These are phyloP conservation scores for Backusella liffmaniae DNA, from an alignment of 192 early-diverging fungal genomes.

Conservation along the genomic window DNA sequence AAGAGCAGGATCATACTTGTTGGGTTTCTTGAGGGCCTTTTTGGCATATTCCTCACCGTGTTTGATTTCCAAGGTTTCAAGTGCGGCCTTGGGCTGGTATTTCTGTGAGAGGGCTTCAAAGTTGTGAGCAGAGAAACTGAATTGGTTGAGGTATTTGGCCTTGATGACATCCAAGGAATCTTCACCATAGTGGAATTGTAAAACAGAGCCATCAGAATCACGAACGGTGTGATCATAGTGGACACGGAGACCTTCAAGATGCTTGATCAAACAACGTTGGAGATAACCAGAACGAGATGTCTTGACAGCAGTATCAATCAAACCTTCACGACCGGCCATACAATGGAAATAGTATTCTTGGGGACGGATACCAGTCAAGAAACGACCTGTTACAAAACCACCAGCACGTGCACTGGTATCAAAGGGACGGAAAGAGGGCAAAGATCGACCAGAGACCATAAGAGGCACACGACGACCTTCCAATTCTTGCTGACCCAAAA, in stretches of 20 bases:
- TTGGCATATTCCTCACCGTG: slow-evolving; percentile 75
- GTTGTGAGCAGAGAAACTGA: slow-evolving; percentile 81
- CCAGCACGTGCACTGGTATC: slow-evolving; percentile 90
- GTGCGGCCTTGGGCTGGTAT: slow-evolving; percentile 70
- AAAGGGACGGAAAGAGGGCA: slow-evolving; percentile 92
- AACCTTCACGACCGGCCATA: slow-evolving; percentile 99
- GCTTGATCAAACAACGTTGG: slow-evolving; percentile 99
- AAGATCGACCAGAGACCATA: slow-evolving; percentile 95
- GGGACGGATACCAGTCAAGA: slow-evolving; percentile 98
- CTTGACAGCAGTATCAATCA: slow-evolving; percentile 99
- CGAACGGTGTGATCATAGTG: slow-evolving; percentile 98
- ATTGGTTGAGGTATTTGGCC: slow-evolving; percentile 78
- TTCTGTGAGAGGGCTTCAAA: slow-evolving; percentile 77
- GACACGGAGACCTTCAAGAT: slow-evolving; percentile 91
- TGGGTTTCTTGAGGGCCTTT: slow-evolving; percentile 70
- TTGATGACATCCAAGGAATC: slow-evolving; percentile 96
- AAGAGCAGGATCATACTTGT: slow-evolving; percentile 76
- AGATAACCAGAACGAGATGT: slow-evolving; percentile 98
- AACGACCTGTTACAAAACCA: slow-evolving; percentile 96
- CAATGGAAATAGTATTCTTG: slow-evolving; percentile 91
- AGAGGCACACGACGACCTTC: slow-evolving; percentile 97
- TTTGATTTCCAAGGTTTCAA: slow-evolving; percentile 66
- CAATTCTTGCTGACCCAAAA: slow-evolving; percentile 96
- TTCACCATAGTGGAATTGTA: slow-evolving; percentile 99
- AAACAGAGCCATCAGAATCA: slow-evolving; percentile 89